Base-by-base conservation (phyloP, 768 basidiomycete genomes). In the Rhizopogon vulgaris region DNA sequence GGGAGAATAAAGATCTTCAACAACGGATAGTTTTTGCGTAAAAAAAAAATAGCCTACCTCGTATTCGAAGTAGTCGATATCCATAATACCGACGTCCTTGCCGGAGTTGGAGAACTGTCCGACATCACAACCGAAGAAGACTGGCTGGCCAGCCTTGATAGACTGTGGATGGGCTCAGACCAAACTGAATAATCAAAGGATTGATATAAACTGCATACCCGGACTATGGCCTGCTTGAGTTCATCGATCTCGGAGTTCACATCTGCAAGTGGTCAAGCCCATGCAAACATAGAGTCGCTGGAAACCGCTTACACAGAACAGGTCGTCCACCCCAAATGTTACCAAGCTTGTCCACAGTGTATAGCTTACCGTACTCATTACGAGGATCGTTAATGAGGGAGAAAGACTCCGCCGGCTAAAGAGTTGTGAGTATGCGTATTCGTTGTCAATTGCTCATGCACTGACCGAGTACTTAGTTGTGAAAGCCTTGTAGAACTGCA, bases 121-220 rank as follows among this genome's bases (percentile, higher is more conserved):
- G 41, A 96, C 93, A 64, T 98, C 95, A 65, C 94, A 96, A 0
- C 94, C 95, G 63, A 97, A 97, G 80, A 95, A 96, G 41, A 94
- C 86, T 4, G 94, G 87, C 37, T 85, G 83, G 38, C 90, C 88
- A 24, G 88, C 87, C 69, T 91, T 91, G 73, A 95, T 80, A 67
- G 87, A 76, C 76, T 81, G 53, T 40, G 10, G 10, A 34, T 7
- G 18, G 27, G 27, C 2, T 46, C 22, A 30, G 28, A 17, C 27
- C n/a, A n/a, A 27, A 32, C 46, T 18, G 18, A 52, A 17, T 3
- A 10, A 40, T 27, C 14, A 22, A 18, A 37, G 11, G 30, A 41
- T 7, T 38, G 52, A 17, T 17, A 14, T 17, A 15, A 57, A 24
- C 12, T 52, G 52, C 69, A 49, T 48, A 76, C 80, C 72, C 84